Conservation (phyloP, 2,329 filamentous ascomycete species). For the Penicillium sp. region DNA sequence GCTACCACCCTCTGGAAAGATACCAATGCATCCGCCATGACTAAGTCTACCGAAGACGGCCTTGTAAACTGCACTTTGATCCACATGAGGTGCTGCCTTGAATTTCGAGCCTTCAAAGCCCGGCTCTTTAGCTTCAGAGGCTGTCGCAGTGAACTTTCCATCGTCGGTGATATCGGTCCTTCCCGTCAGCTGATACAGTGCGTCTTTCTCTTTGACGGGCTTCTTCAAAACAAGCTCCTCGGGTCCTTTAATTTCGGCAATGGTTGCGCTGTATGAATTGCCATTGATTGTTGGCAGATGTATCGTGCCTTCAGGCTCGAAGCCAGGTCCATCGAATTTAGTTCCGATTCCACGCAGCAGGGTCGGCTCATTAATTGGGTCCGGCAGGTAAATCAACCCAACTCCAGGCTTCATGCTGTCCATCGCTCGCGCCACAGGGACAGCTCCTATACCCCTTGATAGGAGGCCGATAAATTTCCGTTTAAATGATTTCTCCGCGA, state of each 20-base stretch:
- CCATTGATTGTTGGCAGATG: conserved; percentile 83
- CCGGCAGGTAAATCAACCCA: conserved; percentile 82
- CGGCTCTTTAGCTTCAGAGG: conserved; percentile 52
- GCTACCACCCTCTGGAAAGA: conserved; percentile 95
- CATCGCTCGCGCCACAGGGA: conserved; percentile 89
- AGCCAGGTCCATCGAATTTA: conserved; percentile 69
- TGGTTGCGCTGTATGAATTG: conserved; percentile 74
- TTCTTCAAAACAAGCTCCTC: conserved; percentile 85
- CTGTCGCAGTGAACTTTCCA: conserved; percentile 57
- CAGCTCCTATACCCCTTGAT: conserved; percentile 78
- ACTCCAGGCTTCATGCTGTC: conserved; percentile 76
- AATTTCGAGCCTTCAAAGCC: conserved; percentile 75
- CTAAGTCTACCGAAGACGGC: conserved; percentile 82
- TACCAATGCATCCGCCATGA: conserved; percentile 83
- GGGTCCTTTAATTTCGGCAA: conserved; percentile 72
- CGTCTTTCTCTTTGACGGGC: conserved; percentile 71
- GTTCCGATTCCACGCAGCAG: conserved; percentile 76
- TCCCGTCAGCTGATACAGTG: conserved; percentile 77
- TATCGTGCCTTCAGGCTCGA: conserved; percentile 74
- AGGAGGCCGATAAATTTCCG: conserved; percentile 83
- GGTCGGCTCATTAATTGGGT: conserved; percentile 78
- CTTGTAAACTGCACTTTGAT: conserved; percentile 90
- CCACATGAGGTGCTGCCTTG: conserved; percentile 86
- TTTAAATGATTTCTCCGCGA: conserved; percentile 92
- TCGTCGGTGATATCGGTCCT: conserved; percentile 67